Base-by-base conservation (phyloP, 2,329 filamentous ascomycete species). In the Pseudogymnoascus sp. region DNA sequence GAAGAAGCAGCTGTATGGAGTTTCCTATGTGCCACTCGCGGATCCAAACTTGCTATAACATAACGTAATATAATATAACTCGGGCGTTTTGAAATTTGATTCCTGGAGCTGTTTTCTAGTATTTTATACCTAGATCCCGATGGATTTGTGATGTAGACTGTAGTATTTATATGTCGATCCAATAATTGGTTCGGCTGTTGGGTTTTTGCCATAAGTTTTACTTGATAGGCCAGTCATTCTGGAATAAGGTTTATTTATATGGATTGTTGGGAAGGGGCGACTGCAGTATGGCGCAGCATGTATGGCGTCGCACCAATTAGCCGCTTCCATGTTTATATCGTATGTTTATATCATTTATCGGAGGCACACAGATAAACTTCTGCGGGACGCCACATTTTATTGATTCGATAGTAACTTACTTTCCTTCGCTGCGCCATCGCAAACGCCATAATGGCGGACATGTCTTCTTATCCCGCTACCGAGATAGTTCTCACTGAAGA, bases 21-120 rank as follows among this genome's bases (percentile, higher is more conserved):
- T 93, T 41, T 77, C 84, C 65, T 93, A 93, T 76, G 89, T 93
- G 62, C 88, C 88, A 3, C 74, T 92, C 74, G 90, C 87, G 4
- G 87, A 91, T 75, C 81, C 87, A 20, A 20, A 34, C 16, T 54
- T 54, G 47, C 25, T 54, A 20, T 54, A 54, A 34, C 25, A 50
- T 54, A 20, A 34, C 25, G 12, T 54, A 54, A 30, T 50, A 11
- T 39, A 39, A 39, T 39, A 25, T n/a, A 28, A 47, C 25, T 25
- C 14, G 2, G n/a, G 1, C 14, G 4, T 16, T 30, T 30, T 39
- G 16, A 12, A 43, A 25, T 7, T 25, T 43, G 16, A 20, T 32
- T 5, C 0, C 20, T 54, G 2, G 11, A 30, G 22, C 9, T 12
- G 25, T 54, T 20, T 18, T 7, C 28, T 2, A 14, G 28, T 12